phyloP scores from a whole-genome alignment of 176 grass and related monocot species.

The Zizania latifolia region DNA sequence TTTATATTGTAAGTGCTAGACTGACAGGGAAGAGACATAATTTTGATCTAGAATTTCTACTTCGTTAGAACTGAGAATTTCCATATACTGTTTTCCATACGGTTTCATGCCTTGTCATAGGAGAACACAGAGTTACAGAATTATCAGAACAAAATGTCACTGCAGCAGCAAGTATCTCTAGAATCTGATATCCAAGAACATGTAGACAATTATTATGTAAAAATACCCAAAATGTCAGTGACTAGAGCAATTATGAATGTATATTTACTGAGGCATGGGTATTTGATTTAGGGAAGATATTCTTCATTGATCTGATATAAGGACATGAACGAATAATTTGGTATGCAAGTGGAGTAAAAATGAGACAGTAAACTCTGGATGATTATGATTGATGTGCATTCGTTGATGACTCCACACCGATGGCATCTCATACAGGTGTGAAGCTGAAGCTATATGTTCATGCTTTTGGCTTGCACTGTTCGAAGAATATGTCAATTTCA shows the following conservation, averaged over 20 bases:
- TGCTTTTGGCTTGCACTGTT: neutral
- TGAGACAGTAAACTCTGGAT: no score
- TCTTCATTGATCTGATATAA: neutral
- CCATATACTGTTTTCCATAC: neutral
- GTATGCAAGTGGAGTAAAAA: neutral
- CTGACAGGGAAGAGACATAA: conserved; percentile 12
- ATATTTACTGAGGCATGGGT: neutral
- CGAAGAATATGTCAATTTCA: neutral
- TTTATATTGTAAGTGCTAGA: conserved; percentile 44
- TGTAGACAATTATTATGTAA: neutral
- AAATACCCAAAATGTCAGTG: neutral
- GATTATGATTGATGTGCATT: no score
- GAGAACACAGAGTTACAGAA: neutral
- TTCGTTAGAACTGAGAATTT: neutral
- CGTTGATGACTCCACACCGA: neutral
- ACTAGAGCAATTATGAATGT: neutral
- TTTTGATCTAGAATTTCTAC: conserved; percentile 23
- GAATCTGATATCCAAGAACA: neutral
- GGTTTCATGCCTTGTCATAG: neutral
- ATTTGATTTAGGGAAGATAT: neutral
- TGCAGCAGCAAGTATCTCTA: conserved; percentile 6
- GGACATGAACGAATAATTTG: neutral
- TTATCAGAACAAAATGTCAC: neutral
- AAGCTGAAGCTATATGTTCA: neutral
- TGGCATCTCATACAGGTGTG: neutral